Conservation (phyloP, 1,284 basidiomycete genomes). For the Ustilago xerochloae region DNA sequence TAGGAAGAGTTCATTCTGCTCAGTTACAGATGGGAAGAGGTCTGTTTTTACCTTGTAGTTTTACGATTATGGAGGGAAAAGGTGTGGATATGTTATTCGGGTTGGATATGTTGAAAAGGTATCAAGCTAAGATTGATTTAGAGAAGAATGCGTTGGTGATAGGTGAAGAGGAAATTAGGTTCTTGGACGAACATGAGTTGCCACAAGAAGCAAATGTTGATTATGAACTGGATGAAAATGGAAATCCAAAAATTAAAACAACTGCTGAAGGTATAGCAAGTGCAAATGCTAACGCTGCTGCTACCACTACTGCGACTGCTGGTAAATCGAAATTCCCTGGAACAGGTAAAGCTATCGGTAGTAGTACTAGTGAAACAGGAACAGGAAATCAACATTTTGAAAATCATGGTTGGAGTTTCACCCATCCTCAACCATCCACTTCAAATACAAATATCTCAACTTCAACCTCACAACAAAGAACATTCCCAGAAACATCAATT, state of each 20-base stretch:
- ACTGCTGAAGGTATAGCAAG: constrained; percentile 33
- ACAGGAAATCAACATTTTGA: constrained; percentile 57
- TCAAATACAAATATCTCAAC: neutral
- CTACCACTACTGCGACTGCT: neutral
- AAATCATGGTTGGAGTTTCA: constrained; percentile 53
- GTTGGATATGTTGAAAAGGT: constrained; percentile 97
- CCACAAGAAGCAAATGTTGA: constrained; percentile 71
- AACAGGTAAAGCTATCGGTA: neutral
- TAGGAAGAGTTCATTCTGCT: constrained; percentile 92
- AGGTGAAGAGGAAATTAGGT: constrained; percentile 83
- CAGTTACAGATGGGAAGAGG: constrained; percentile 82
- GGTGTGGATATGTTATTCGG: constrained; percentile 94
- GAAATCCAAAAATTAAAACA: constrained; percentile 26
- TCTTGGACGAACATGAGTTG: constrained; percentile 92
- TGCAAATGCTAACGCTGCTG: constrained; percentile 45
- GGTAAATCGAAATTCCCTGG: too few species aligned
- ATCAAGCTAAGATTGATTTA: constrained; percentile 94
- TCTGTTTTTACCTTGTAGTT: constrained; percentile 86
- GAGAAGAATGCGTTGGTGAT: constrained; percentile 87
- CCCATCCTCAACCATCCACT: constrained; percentile 14
- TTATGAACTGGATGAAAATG: constrained; percentile 64
- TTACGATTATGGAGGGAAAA: constrained; percentile 93
- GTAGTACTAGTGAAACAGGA: neutral
- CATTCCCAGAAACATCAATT: constrained; percentile 59
- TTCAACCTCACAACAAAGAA: constrained; percentile 32